Evolutionary conservation across 345 rosid genomes (phyloP).

Genomic region (Brassica carinata): DNA sequence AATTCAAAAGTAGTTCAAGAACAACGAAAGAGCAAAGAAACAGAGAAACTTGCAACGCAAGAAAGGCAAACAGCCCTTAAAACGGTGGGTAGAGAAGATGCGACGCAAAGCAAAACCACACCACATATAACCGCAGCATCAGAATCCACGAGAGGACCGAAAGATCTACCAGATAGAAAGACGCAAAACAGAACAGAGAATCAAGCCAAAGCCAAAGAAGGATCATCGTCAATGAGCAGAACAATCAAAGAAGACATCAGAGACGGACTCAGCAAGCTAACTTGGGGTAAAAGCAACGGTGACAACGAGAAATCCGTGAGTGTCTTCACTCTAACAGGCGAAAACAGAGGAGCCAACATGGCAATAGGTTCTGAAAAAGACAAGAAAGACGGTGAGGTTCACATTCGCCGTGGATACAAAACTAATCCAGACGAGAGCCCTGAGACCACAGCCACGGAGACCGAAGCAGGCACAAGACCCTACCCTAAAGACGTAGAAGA

Average conservation of each 20-base stretch:
- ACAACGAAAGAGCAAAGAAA: conserved; percentile 24
- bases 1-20: conserved; percentile 12
- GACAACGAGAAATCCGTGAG: conserved; percentile 47
- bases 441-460: conserved; percentile 58
- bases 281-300: conserved; percentile 44
- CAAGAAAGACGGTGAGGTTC: conserved; percentile 53
- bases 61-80: conserved; percentile 28
- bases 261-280: conserved; percentile 59
- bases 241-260: conserved; percentile 57
- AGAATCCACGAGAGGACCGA: too few relatives aligned
- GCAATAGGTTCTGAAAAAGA: conserved; percentile 49
- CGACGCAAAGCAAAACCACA: conserved; percentile 29
- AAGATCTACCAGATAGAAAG: too few relatives aligned
- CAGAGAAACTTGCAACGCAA: conserved; percentile 17
- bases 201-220: conserved; percentile 44
- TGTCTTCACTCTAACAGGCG: conserved; percentile 72
- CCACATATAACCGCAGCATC: conserved; percentile 35
- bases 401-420: conserved; percentile 64
- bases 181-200: too few relatives aligned
- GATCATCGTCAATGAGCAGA: conserved; percentile 42
- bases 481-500: conserved; percentile 25
- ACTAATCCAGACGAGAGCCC: conserved; percentile 61
- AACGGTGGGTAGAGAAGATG: conserved; percentile 28
- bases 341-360: conserved; percentile 86
- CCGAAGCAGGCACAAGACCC: conserved; percentile 52